These are phyloP conservation scores for Emmonsiellopsis sp. DNA, from an alignment of 2,329 filamentous ascomycete species.

Conservation along the genomic window DNA sequence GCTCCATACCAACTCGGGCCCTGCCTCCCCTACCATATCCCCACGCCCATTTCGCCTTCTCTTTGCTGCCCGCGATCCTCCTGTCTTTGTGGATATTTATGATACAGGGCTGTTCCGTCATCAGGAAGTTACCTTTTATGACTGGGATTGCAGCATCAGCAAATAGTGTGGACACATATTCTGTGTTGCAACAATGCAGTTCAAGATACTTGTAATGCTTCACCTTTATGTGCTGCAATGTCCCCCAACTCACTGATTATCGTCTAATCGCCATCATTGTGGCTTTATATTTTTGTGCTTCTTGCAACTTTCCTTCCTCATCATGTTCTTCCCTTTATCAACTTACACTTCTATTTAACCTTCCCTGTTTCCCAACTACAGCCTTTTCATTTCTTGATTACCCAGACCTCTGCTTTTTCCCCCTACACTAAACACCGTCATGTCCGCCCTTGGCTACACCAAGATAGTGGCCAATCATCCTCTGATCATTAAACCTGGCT, in stretches of 20 bases:
- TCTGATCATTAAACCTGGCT: background rate
- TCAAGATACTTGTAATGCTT: slow-evolving; percentile 20
- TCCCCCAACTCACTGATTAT: background rate
- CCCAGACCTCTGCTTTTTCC: background rate
- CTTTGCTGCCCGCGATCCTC: no score
- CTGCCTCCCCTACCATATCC: no score
- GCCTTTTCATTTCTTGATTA: background rate
- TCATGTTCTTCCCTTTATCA: background rate
- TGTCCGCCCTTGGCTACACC: background rate
- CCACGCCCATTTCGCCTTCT: no score
- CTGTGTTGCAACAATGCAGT: slow-evolving; percentile 9
- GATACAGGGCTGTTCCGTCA: no score
- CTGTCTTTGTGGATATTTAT: no score
- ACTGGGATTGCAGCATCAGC: background rate
- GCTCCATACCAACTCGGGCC: no score
- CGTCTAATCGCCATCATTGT: background rate
- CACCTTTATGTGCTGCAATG: background rate
- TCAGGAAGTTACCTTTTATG: no score
- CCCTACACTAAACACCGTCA: background rate
- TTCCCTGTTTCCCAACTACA: background rate
- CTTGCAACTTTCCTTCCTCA: background rate
- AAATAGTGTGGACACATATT: background rate
- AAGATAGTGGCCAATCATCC: background rate
- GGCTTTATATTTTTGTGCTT: background rate
- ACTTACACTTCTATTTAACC: background rate